Conservation (phyloP, 441 rosid species). For the Rhodomyrtus psidioides region DNA sequence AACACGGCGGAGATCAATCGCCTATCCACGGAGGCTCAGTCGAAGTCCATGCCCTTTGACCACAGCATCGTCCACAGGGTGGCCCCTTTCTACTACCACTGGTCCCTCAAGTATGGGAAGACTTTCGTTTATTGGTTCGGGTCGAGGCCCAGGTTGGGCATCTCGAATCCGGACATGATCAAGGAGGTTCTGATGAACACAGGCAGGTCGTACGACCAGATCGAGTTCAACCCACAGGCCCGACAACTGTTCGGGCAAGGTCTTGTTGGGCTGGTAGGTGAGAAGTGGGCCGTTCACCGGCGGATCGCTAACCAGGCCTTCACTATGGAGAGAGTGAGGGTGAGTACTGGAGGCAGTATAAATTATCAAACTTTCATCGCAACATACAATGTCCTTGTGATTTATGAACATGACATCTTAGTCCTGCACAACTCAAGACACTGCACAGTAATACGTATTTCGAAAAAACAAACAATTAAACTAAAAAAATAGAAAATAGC, state of each 20-base stretch:
- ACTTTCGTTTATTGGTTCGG: slow-evolving; percentile 70
- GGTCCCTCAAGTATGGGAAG: slow-evolving; percentile 49
- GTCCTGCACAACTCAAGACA: background rate
- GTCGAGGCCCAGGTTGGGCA: slow-evolving; percentile 32
- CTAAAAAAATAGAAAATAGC: background rate
- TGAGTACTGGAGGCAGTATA: background rate
- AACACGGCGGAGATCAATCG: slow-evolving; percentile 40
- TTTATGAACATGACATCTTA: background rate
- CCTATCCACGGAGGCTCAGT: slow-evolving; percentile 22
- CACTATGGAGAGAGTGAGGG: slow-evolving; percentile 54
- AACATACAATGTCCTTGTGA: background rate
- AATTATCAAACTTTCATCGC: background rate
- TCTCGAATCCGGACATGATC: slow-evolving; percentile 41
- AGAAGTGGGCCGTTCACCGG: slow-evolving; percentile 64
- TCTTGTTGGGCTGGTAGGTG: slow-evolving; percentile 48
- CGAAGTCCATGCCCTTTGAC: slow-evolving; percentile 17
- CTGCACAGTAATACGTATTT: background rate
- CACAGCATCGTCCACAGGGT: slow-evolving; percentile 29
- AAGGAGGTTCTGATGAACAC: slow-evolving; percentile 33
- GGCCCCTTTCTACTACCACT: slow-evolving; percentile 33
- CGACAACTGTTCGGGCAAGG: slow-evolving; percentile 53
- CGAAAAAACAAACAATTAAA: background rate
- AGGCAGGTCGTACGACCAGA: slow-evolving; percentile 26
- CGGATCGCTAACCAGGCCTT: slow-evolving; percentile 60
- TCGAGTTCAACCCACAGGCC: slow-evolving; percentile 34